Conservation (phyloP, 108 stramenopile species). For the Skeletonema potamos region DNA sequence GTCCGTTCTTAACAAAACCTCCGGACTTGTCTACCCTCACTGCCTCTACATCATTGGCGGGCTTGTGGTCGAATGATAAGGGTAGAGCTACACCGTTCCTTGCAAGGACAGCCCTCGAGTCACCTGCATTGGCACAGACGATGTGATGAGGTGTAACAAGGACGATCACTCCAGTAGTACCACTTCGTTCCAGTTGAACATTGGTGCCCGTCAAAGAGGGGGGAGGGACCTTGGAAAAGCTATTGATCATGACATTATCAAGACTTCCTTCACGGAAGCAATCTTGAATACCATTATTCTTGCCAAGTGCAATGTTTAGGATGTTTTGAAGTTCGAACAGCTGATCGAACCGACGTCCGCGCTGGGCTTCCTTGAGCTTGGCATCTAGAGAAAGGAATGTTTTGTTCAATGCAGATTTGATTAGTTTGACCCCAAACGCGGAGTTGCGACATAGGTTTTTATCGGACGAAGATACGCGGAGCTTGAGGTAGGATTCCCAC, state of each 20-base stretch:
- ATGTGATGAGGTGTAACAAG: conserved; percentile 89
- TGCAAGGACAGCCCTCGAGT: conserved; percentile 86
- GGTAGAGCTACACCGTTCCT: conserved; percentile 59
- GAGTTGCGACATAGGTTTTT: conserved; percentile 25
- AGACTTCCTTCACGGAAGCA: conserved; percentile 27
- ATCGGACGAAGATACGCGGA: conserved; percentile 11
- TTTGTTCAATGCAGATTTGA: conserved; percentile 58
- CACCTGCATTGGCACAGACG: conserved; percentile 96
- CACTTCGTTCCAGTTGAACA: conserved; percentile 65
- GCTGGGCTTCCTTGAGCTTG: conserved; percentile 21
- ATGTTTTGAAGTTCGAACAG: conserved; percentile 16
- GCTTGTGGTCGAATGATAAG: conserved; percentile 96
- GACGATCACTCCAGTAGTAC: conserved; percentile 88
- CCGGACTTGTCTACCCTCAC: conserved; percentile 70
- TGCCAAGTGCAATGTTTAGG: conserved; percentile 13
- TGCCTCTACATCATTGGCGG: conserved; percentile 72
- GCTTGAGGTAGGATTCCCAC: conserved; percentile 55
- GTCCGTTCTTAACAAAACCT: conserved; percentile 78
- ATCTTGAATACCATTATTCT: background rate
- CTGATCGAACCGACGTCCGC: conserved; percentile 18
- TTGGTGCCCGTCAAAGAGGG: conserved; percentile 11
- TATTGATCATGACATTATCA: conserved; percentile 17
- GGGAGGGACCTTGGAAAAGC: conserved; percentile 17
- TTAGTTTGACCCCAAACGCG: conserved; percentile 55
- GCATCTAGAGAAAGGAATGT: conserved; percentile 77